Base-by-base conservation (phyloP, 768 basidiomycete genomes). In the Sporobolomyces phaffii region DNA sequence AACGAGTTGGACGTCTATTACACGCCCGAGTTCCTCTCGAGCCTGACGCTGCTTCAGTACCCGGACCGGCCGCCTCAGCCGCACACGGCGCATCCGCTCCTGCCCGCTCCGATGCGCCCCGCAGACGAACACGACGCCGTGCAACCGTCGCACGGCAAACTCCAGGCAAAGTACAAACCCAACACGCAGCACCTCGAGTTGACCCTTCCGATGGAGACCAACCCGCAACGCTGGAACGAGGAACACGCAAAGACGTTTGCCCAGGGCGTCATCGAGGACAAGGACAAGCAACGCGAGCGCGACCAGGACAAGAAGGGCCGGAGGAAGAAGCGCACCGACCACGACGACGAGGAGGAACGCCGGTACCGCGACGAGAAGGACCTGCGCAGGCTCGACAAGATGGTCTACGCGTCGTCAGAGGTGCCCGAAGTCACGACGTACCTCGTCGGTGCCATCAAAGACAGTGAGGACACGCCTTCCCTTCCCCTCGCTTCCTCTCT, bases 351-450 rank as follows among this genome's bases (percentile, higher is more conserved):
- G 29, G 60, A 57, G 22, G 61, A 58, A 20, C 18, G 24, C 34
- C 44, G 54, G 14, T 67, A 58, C 24, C 33, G 53, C n/a, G 73
- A 63, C 48, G 64, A 67, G 18, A 64, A 62, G 24, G 62, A 62
- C 26, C 15, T 24, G 1, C 49, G 64, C 33, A 41, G 62, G 29
- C 56, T 76, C 57, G 65, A 72, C 43, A 66, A 69, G 41, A 74
- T 74, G 62, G 64, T 66, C 38, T 60, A 72, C 20, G 50, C 61
- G 7, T 73, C 74, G 36, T 64, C 72, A 36, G 52, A 68, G 43
- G 74, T 77, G 29, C 77, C 77, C 5, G 75, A 76, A 44, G 73
- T 74, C 51, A 76, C 76, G 20, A 73, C 64, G 43, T 77, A 77
- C 60, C 66, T 74, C 51, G 66, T 75, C 13, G 77, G 75, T 2